Evolutionary conservation across 495 filamentous ascomycete genomes (phyloP), one percentile per base, ranked within the genome.

Genomic region (Xylaria telfairii): DNA sequence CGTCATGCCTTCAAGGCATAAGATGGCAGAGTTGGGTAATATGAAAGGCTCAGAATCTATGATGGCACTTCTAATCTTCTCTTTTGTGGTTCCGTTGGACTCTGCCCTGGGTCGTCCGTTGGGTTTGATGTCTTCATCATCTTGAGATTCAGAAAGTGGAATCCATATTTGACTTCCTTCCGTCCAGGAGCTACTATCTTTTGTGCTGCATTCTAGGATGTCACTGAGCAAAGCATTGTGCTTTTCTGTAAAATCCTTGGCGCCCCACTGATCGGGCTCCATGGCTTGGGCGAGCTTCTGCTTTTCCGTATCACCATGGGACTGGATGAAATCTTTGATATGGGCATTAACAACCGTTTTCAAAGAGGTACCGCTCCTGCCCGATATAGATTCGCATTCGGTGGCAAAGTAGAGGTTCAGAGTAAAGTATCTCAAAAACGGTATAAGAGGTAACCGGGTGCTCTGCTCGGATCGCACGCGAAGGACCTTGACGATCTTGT

Each of bases 301-400:
- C 63, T 91, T 92, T 75, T 96, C 91, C 4, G 84, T 80, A 61
- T 96, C 92, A 7, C 91, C 90, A 68, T 94, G 90, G 4, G 87
- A 83, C 41, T 89, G 85, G 56, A 98, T 91, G 73, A 95, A 99
- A 37, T 97, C 94, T 57, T 89, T 90, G 75, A 99, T 98, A 69
- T 99, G 96, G 61, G 88, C 90, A 72, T 97, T 95, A 46, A 99
- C 93, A 2, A 97, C 86, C 4, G 88, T 95, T 78, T 97, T 97
- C 34, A 99, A 84, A 1, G 91, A 86, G 7, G 90, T 91, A 3
- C 95, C 95, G 65, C 93, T 90, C 65, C 96, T 88, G 3, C 96
- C 96, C 17, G 93, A 97, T 19, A 98, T 93, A 4, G 96, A 93
- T 79, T 99, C 96, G 74, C 96, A 99, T 77, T 99, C 96, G 74